Percentiles rank a stretch among this genome's conserved stretches.
Conservation (phyloP, 1,284 basidiomycete genomes). For the Trichosporon ovoides region DNA sequence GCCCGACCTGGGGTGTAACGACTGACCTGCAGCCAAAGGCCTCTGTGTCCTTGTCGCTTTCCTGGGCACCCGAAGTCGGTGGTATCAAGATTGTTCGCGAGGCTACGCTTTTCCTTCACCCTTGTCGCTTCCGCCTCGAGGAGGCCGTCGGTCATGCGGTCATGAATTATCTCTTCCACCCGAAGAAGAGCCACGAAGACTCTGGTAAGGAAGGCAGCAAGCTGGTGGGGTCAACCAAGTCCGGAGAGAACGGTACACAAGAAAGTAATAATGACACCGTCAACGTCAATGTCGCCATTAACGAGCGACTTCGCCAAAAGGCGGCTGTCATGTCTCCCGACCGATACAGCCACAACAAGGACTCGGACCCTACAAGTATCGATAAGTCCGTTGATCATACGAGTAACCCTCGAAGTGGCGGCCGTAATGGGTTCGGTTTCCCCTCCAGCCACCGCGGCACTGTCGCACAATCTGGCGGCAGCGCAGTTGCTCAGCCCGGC, state of each 20-base stretch:
- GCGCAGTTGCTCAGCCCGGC: too few species aligned
- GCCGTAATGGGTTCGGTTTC: not conserved
- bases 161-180: constrained; percentile 74
- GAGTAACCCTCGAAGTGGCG: too few species aligned
- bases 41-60: constrained; percentile 54
- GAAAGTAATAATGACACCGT: too few species aligned
- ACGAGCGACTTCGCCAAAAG: not conserved
- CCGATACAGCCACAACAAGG: not conserved
- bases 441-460: too few species aligned
- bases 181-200: constrained; percentile 5
- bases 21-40: constrained; percentile 12
- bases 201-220: constrained; percentile 10
- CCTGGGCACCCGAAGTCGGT: constrained; percentile 79
- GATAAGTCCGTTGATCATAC: not conserved
- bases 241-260: too few species aligned
- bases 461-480: too few species aligned
- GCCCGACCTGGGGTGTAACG: not conserved
- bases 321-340: too few species aligned
- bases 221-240: not conserved
- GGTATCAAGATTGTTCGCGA: constrained; percentile 86
- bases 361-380: not conserved
- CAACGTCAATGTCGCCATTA: too few species aligned
- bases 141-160: constrained; percentile 73
- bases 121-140: constrained; percentile 81
- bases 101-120: constrained; percentile 78